Base-by-base conservation (phyloP, 2,329 filamentous ascomycete genomes). In the Grosmannia clavigera region DNA sequence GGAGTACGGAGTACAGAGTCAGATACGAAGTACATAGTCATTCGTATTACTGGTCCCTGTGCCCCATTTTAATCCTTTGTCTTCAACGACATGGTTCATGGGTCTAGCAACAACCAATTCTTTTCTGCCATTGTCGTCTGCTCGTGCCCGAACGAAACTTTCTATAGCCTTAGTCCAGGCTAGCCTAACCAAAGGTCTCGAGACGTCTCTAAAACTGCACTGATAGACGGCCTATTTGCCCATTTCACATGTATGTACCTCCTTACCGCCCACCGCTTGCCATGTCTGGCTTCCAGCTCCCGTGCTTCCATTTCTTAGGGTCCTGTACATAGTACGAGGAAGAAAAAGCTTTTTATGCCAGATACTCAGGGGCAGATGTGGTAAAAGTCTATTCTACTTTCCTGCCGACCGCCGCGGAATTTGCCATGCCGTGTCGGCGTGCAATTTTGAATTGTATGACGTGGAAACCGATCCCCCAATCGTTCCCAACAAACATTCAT, bases 41-140 rank as follows among this genome's bases (percentile, higher is more conserved):
- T 6, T n/a, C 43, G 48, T 14, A 25, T 25, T 14, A 6, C 22
- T 51, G 38, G 14, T 12, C 16, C 16, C 2, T 16, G 29, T 19
- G 6, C 16, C 25, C 55, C 43, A 19, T 14, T n/a, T 53, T 51
- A 35, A 43, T 14, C 63, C 60, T 61, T 62, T 58, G 55, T 63
- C 58, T 60, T 64, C 68, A 66, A 71, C 67, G 68, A 71, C 72
- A 73, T 72, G 73, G 73, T 73, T 73, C 73, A 70, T 68, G 72
- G 73, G 68, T 74, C 68, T 65, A 70, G 66, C 64, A 57, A 14
- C n/a, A 22, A 10, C 46, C 29, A 22, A 50, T 58, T 33, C 40
- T 43, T 51, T 50, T 29, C 25, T 12, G 5, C n/a, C n/a, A 19
- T 19, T 48, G 43, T n/a, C 43, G 1, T 33, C 46, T 12, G 6